Base-by-base conservation (phyloP, 345 rosid genomes). In the Pistacia atlantica region DNA sequence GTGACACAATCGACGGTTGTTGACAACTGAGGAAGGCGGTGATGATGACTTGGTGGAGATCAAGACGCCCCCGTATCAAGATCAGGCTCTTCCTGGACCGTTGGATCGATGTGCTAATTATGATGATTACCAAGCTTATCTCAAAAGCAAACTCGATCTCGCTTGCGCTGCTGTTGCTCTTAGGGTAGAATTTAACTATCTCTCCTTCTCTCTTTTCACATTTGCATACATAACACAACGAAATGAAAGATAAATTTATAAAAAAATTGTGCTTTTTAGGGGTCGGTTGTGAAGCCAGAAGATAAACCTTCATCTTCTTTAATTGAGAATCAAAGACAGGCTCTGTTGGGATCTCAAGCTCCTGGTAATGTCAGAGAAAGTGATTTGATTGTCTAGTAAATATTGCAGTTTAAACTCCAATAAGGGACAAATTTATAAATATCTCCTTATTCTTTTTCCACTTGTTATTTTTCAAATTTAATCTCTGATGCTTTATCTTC, bases 131-230 rank as follows among this genome's bases (percentile, higher is more conserved):
- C 89, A 70, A 37, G 91, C 85, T 68, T 51, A 83, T 77, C 92
- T 95, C 78, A 89, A 88, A 86, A 86, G 58, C 68, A 87, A 87
- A 80, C 97, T 90, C 69, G 85, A 91, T 55, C 83, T 83, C 7
- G 94, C 94, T 61, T 90, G 98, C 79, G 94, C 97, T 70, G 98
- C 93, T 70, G 93, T 82, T 52, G 91, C 89, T 73, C 82, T 72
- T 45, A 74, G 84, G 81, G 99, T 93, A 83, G 73, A 7, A 67
- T 65, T 61, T 72, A 20, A 13, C 28, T 31, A 31, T 22, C 35
- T 59, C 33, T 22, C 7, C 37, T 8, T 11, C 62, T 3, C 33
- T 20, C 14, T 13, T 62, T 4, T 76, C 65, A 42, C 42, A 57
- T 55, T 42, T 10, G 16, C 8, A 8, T 10, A 13, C 55, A 46